A percentile compares a stretch with the other conserved stretches of the same genome.
Conservation (phyloP, 768 basidiomycete species). For the Pleurotus pulmonarius region DNA sequence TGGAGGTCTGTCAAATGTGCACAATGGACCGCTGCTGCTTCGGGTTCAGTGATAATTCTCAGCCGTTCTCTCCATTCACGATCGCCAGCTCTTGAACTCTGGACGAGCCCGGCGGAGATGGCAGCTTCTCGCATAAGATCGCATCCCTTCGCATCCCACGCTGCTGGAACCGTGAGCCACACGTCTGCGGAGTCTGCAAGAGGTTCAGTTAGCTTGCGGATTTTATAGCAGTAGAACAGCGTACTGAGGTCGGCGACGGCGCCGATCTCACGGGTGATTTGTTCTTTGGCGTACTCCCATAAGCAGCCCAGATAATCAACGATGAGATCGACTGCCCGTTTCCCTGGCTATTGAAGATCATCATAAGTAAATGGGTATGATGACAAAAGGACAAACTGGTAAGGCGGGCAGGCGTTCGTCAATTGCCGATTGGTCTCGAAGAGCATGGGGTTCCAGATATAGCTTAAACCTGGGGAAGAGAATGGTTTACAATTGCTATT, state of each 20-base stretch:
- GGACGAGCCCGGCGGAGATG: constrained; percentile 76
- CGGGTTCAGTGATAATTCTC: constrained; percentile 77
- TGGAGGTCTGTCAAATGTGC: constrained; percentile 79
- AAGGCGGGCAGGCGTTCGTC: constrained; percentile 78
- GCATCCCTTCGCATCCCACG: constrained; percentile 86
- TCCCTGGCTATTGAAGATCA: constrained; percentile 52
- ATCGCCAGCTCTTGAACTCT: constrained; percentile 67
- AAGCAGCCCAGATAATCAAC: constrained; percentile 79
- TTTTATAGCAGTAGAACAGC: constrained; percentile 15
- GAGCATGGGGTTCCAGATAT: constrained; percentile 76
- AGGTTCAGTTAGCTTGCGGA: constrained; percentile 1
- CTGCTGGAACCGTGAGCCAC: constrained; percentile 84
- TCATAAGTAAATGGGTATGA: constrained; percentile 2
- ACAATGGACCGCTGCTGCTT: constrained; percentile 91
- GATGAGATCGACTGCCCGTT: constrained; percentile 74
- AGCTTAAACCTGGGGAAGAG: constrained; percentile 67
- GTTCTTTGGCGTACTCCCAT: constrained; percentile 85
- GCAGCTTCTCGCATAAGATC: constrained; percentile 85
- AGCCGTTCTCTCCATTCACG: constrained; percentile 75
- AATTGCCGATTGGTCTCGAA: constrained; percentile 65
- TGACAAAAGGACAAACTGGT: constrained; percentile 50
- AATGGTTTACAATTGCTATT: not conserved
- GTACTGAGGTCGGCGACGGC: constrained; percentile 81
- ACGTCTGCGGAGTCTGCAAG: constrained; percentile 74
- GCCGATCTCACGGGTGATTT: constrained; percentile 85